Percentiles rank a stretch among this genome's conserved stretches.
phyloP scores from a whole-genome alignment of 495 filamentous ascomycete species.

The Pyrenula aspistea region DNA sequence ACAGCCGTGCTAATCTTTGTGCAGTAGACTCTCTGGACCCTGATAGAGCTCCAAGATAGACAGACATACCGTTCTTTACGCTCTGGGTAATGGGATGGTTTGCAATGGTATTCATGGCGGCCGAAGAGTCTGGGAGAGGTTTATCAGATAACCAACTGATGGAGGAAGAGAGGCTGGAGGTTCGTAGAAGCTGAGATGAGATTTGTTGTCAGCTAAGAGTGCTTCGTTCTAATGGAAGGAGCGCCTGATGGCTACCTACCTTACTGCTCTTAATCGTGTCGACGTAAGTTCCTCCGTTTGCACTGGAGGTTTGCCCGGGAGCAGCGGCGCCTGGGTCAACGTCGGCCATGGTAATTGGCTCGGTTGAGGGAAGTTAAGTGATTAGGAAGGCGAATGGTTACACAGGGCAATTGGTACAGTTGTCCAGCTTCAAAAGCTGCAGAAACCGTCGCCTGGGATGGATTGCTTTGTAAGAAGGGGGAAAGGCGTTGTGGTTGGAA shows the following conservation, averaged over 20 bases:
- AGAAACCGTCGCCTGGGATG: background rate
- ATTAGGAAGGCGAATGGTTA: no score
- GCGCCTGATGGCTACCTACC: background rate
- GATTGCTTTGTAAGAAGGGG: background rate
- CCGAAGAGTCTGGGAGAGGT: background rate
- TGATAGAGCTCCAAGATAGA: background rate
- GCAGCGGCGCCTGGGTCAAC: background rate
- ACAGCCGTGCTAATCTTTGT: no score
- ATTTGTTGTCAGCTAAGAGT: no score
- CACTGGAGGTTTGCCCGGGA: background rate
- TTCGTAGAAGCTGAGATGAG: no score
- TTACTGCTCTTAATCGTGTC: background rate
- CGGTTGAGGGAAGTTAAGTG: background rate
- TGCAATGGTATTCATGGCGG: background rate
- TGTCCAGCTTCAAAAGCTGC: no score
- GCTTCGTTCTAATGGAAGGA: background rate
- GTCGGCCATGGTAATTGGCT: background rate
- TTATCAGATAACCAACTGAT: background rate
- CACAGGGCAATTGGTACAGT: no score
- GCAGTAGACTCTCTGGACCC: no score
- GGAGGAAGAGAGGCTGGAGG: background rate
- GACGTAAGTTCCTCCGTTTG: background rate
- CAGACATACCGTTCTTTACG: background rate
- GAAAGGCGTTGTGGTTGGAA: background rate
- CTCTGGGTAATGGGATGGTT: background rate